A percentile compares a stretch with the other conserved stretches of the same genome.
Evolutionary conservation across 371 early-diverging fungal genomes (phyloP).

Genomic region (Vairimorpha apis): DNA sequence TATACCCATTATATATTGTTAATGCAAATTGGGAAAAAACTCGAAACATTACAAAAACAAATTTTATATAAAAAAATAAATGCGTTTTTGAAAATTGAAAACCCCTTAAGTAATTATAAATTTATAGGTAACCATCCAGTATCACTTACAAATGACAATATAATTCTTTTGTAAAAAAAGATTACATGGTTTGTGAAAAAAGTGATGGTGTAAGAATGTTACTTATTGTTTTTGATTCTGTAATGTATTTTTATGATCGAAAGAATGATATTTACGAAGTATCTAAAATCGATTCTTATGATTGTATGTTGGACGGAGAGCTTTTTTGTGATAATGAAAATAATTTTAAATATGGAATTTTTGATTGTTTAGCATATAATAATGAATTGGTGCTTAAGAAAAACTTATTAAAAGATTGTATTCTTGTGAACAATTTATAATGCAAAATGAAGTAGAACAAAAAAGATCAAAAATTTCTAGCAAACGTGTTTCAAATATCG

Average conservation of each 20-base stretch:
- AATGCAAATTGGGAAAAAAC: background rate
- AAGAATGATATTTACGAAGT: slow-evolving; percentile 51
- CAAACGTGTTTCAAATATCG: background rate
- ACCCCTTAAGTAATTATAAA: slow-evolving; percentile 10
- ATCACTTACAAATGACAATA: slow-evolving; percentile 69
- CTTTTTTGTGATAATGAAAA: slow-evolving; percentile 31
- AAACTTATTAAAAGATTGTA: slow-evolving; percentile 52
- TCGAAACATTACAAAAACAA: background rate
- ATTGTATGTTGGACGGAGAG: slow-evolving; percentile 61
- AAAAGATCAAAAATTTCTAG: background rate
- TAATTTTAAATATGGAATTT: slow-evolving; percentile 46
- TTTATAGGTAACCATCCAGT: slow-evolving; percentile 90
- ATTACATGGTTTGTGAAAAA: slow-evolving; percentile 90
- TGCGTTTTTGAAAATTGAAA: slow-evolving; percentile 1
- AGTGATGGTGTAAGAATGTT: slow-evolving; percentile 87
- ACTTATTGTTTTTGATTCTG: slow-evolving; percentile 59
- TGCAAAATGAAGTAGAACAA: slow-evolving; percentile 2
- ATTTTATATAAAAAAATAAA: background rate
- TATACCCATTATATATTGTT: slow-evolving; percentile 1
- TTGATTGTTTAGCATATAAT: slow-evolving; percentile 59
- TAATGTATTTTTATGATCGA: slow-evolving; percentile 59
- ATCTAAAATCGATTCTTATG: slow-evolving; percentile 3
- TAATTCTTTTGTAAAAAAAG: slow-evolving; percentile 70
- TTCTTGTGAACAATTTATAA: slow-evolving; percentile 45
- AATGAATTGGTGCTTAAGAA: slow-evolving; percentile 11